These are phyloP conservation scores for Cordyceps tenuipes DNA, from an alignment of 2,329 filamentous ascomycete species.

Conservation along the genomic window DNA sequence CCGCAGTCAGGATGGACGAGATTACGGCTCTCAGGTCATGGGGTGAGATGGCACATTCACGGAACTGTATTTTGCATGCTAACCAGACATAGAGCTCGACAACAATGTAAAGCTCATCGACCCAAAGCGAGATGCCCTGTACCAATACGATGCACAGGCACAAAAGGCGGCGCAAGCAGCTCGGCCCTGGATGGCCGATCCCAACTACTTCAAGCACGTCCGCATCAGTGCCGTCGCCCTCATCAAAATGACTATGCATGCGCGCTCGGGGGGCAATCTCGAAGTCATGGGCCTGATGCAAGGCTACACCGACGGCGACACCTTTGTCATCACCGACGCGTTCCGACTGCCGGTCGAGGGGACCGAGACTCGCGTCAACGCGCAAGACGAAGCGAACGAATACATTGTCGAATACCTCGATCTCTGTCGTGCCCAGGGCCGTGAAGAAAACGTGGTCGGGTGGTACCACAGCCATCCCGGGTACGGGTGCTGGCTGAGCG, in stretches of 20 bases:
- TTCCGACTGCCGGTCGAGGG: conserved; percentile 93
- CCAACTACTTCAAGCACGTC: conserved; percentile 85
- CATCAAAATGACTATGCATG: conserved; percentile 99
- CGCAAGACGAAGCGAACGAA: conserved; percentile 91
- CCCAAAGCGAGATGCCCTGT: conserved; percentile 80
- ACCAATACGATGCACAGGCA: conserved; percentile 63
- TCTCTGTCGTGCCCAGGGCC: conserved; percentile 63
- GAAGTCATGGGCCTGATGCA: conserved; percentile 99
- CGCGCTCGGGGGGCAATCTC: conserved; percentile 81
- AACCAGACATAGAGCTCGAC: conserved; percentile 60
- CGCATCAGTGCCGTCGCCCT: conserved; percentile 90
- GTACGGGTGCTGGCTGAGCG: conserved; percentile 95
- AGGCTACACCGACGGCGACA: conserved; percentile 77
- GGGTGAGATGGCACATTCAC: conserved; percentile 16
- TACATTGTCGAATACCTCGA: conserved; percentile 87
- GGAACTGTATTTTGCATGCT: background rate
- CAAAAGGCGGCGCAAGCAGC: conserved; percentile 58
- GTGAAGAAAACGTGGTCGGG: conserved; percentile 86
- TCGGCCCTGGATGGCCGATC: conserved; percentile 70
- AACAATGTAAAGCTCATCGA: conserved; percentile 81
- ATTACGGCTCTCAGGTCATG: conserved; percentile 23
- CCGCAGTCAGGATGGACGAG: conserved; percentile 16
- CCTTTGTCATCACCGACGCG: conserved; percentile 88
- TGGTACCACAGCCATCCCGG: conserved; percentile 99
- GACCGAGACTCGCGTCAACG: conserved; percentile 97